These are phyloP conservation scores for Ochromonadaceae sp. DNA, from an alignment of 352 stramenopile species.

Conservation along the genomic window DNA sequence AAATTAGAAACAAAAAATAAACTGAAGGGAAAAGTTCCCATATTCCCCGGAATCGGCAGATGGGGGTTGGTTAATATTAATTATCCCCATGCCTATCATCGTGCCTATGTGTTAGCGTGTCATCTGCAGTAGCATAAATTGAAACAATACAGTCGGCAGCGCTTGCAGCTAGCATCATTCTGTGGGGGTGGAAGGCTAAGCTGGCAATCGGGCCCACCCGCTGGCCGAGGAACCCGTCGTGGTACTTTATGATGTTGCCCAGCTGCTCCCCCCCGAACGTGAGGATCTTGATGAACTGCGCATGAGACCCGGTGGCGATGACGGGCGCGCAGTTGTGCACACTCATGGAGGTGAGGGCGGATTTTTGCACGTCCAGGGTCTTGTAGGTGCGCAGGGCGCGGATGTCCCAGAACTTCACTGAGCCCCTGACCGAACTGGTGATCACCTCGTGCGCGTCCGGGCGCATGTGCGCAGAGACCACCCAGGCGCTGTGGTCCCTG, in stretches of 20 bases:
- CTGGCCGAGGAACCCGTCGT: conserved; percentile 88
- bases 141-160: conserved; percentile 85
- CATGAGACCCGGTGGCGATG: conserved; percentile 87
- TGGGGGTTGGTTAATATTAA: no score
- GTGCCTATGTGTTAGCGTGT: no score
- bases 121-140: conserved; percentile 48
- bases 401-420: conserved; percentile 94
- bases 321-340: conserved; percentile 87
- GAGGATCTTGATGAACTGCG: conserved; percentile 97
- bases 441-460: conserved; percentile 42
- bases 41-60: no score
- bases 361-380: conserved; percentile 66
- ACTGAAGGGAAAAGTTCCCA: no score
- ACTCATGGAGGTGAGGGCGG: conserved; percentile 85
- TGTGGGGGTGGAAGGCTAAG: conserved; percentile 89
- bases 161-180: conserved; percentile 79
- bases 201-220: conserved; percentile 88
- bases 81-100: no score
- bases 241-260: conserved; percentile 44
- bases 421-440: conserved; percentile 76
- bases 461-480: conserved; percentile 57
- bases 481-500: conserved; percentile 80
- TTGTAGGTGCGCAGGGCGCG: conserved; percentile 47
- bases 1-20: no score
- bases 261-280: conserved; percentile 41